These are phyloP conservation scores for Aspergillus olivimuriae DNA, from an alignment of 495 filamentous ascomycete species.

Conservation along the genomic window DNA sequence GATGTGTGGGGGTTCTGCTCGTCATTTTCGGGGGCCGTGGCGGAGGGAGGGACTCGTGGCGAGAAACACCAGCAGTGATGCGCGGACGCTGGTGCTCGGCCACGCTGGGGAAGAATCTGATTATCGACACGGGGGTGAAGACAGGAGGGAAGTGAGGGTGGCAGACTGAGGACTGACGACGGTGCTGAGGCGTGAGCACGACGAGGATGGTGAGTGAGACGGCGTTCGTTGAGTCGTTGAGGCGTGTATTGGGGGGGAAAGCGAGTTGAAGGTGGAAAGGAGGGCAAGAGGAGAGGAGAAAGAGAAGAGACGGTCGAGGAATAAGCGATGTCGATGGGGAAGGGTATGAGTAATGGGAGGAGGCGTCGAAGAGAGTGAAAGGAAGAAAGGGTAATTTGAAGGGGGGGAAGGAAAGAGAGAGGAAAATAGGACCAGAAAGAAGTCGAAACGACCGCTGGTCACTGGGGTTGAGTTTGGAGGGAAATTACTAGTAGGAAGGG, in stretches of 20 bases:
- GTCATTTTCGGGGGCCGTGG: conserved; percentile 46
- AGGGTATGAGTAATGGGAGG: conserved; percentile 6
- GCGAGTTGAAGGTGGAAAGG: not conserved
- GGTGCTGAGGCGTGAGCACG: no score
- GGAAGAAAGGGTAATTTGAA: conserved; percentile 14
- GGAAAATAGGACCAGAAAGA: conserved; percentile 10
- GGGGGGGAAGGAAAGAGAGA: conserved; percentile 18
- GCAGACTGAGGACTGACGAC: no score
- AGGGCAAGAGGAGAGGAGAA: conserved; percentile 11
- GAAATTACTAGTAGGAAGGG: conserved; percentile 9
- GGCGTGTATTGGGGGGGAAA: not conserved
- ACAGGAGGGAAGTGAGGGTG: no score
- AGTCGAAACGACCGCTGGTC: conserved; percentile 13
- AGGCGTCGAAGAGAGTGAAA: not conserved
- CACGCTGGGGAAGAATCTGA: conserved; percentile 13
- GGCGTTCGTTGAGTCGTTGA: no score
- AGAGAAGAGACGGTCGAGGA: conserved; percentile 8
- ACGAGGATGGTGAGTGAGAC: no score
- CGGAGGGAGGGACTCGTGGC: conserved; percentile 25
- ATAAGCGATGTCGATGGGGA: not conserved
- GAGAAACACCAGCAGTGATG: conserved; percentile 34
- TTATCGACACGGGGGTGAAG: no score
- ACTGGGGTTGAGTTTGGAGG: conserved; percentile 12
- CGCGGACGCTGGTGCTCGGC: conserved; percentile 33
- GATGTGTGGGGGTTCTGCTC: conserved; percentile 38